Evolutionary conservation across 495 filamentous ascomycete genomes (phyloP).

Genomic region (Aspergillus sparsus): DNA sequence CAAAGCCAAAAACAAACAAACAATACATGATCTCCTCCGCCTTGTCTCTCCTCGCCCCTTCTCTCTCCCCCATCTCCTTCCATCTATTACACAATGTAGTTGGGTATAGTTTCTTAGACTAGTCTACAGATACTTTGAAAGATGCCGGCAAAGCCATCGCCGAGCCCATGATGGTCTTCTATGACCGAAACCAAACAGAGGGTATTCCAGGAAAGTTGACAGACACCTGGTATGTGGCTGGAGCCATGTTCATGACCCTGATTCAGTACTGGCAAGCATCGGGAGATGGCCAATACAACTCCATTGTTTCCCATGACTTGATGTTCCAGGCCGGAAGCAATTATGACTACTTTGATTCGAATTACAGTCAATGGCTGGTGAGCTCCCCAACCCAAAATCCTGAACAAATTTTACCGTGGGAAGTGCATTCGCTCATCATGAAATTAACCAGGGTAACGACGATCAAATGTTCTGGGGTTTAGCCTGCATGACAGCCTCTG

Average conservation of each 20-base stretch:
- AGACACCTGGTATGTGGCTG: slow-evolving; percentile 51
- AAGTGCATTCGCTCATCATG: neutral
- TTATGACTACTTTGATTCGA: slow-evolving; percentile 43
- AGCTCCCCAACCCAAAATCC: neutral
- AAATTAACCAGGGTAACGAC: slow-evolving; percentile 44
- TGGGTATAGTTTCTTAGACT: slow-evolving; percentile 6
- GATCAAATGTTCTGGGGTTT: slow-evolving; percentile 57
- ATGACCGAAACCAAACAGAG: slow-evolving; percentile 44
- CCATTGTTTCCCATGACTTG: slow-evolving; percentile 45
- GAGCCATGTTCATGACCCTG: slow-evolving; percentile 49
- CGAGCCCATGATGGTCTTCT: slow-evolving; percentile 49
- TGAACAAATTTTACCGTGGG: neutral
- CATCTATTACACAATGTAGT: neutral
- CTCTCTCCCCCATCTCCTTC: too few species aligned
- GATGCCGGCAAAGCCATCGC: slow-evolving; percentile 26
- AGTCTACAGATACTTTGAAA: slow-evolving; percentile 23
- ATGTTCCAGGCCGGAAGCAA: slow-evolving; percentile 45
- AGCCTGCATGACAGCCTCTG: slow-evolving; percentile 52
- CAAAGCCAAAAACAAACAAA: neutral
- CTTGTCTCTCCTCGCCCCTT: neutral
- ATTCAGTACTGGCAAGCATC: slow-evolving; percentile 55
- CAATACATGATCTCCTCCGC: neutral
- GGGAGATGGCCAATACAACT: slow-evolving; percentile 47
- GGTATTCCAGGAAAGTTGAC: slow-evolving; percentile 42
- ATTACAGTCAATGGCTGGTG: slow-evolving; percentile 35